These are phyloP conservation scores for Tolypocladium guangdongense DNA, from an alignment of 2,329 filamentous ascomycete species.

Conservation along the genomic window DNA sequence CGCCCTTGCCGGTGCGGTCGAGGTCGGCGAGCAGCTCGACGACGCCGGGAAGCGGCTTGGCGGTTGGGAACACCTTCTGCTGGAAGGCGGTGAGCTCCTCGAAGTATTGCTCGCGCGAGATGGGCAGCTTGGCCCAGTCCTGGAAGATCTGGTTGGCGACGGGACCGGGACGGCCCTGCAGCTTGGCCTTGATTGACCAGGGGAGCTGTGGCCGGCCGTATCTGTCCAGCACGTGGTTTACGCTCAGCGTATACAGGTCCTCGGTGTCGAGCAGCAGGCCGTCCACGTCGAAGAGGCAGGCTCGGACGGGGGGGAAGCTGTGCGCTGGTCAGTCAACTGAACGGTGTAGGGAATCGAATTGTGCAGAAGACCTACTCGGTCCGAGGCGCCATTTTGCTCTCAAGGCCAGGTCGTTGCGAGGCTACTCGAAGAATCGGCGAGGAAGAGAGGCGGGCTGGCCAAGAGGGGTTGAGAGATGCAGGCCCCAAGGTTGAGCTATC, in stretches of 20 bases:
- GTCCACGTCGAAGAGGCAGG: conserved; percentile 98
- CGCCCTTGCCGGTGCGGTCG: conserved; percentile 27
- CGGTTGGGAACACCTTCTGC: conserved; percentile 56
- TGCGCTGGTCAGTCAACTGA: background rate
- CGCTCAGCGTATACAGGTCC: conserved; percentile 74
- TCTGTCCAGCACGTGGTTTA: conserved; percentile 69
- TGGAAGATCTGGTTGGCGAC: conserved; percentile 46
- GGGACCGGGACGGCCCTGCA: conserved; percentile 50
- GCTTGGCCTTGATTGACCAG: conserved; percentile 86
- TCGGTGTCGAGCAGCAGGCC: conserved; percentile 90
- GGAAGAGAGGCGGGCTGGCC: background rate
- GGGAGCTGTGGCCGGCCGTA: conserved; percentile 68
- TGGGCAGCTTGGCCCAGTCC: conserved; percentile 78
- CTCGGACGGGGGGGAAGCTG: conserved; percentile 70
- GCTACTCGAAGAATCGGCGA: background rate
- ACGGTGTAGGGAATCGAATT: no score
- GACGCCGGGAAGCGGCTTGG: conserved; percentile 73
- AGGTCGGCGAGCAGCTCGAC: conserved; percentile 54
- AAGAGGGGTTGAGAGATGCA: background rate
- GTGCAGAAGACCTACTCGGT: conserved; percentile 28
- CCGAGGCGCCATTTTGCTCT: conserved; percentile 26
- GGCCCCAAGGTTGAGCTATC: background rate
- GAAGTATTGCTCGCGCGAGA: conserved; percentile 57
- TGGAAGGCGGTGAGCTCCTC: conserved; percentile 53
- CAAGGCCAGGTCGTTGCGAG: background rate